These are phyloP conservation scores for Trichosporon coremiiforme DNA, from an alignment of 1,284 basidiomycete genomes.

Conservation along the genomic window DNA sequence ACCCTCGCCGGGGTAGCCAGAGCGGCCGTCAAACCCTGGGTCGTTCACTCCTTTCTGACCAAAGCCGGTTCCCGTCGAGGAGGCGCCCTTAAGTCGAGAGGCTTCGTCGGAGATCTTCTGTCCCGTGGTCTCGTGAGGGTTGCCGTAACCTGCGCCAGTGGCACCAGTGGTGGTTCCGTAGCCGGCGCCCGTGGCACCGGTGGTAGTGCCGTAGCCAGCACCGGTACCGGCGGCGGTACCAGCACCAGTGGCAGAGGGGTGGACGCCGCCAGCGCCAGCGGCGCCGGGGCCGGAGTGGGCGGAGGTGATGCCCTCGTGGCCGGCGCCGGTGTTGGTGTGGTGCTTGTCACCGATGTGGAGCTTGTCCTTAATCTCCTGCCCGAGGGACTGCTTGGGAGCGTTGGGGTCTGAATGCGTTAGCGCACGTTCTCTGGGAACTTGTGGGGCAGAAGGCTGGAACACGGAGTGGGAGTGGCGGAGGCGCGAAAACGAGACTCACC, in stretches of 20 bases:
- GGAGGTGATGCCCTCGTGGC: constrained; percentile 14
- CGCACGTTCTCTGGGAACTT: neutral
- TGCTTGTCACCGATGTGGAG: neutral
- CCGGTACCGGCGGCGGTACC: neutral
- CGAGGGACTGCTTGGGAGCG: neutral
- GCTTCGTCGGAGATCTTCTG: constrained; percentile 13
- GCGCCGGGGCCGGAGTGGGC: constrained; percentile 6
- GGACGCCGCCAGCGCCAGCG: constrained; percentile 5
- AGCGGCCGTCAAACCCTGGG: neutral
- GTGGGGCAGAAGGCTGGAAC: neutral
- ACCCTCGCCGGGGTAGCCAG: neutral
- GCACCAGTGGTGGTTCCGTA: neutral
- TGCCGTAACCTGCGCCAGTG: neutral
- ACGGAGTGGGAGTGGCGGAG: neutral
- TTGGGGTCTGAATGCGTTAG: neutral
- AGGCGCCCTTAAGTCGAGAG: neutral
- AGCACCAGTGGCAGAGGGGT: neutral
- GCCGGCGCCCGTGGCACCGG: constrained; percentile 1
- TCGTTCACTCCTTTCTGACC: constrained; percentile 8
- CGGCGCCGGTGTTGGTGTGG: constrained; percentile 7
- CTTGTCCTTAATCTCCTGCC: constrained; percentile 9
- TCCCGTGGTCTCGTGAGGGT: neutral
- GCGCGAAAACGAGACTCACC: neutral
- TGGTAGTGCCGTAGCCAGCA: neutral
- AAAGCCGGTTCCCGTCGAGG: neutral